phyloP scores from a whole-genome alignment of 768 basidiomycete genomes.

The Lactarius hengduanensis region DNA sequence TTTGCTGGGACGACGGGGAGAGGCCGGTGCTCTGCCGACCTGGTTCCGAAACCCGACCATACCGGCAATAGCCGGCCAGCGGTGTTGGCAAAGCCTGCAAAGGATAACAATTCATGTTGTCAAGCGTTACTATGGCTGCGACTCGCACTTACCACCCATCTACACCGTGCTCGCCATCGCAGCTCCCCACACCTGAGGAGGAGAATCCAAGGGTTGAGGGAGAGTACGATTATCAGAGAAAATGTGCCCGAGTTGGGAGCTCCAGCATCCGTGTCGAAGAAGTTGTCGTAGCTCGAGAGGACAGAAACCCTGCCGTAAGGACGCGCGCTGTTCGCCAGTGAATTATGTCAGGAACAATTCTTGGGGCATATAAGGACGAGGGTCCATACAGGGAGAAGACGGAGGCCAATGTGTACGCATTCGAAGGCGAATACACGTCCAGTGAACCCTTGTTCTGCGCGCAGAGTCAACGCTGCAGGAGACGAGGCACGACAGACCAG shows the following conservation, averaged over 20 bases:
- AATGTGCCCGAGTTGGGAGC: slow-evolving; percentile 55
- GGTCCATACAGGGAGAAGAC: slow-evolving; percentile 55
- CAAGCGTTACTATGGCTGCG: not conserved
- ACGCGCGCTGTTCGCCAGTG: slow-evolving; percentile 42
- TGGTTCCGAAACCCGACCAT: slow-evolving; percentile 63
- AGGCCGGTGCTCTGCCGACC: slow-evolving; percentile 51
- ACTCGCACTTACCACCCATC: slow-evolving; percentile 43
- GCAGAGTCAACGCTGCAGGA: not conserved
- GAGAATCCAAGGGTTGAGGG: not conserved
- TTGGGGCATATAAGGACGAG: not conserved
- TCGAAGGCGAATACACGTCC: slow-evolving; percentile 59
- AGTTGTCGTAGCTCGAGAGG: slow-evolving; percentile 55
- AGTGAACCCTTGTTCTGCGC: slow-evolving; percentile 51
- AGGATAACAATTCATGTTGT: not conserved
- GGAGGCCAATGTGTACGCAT: slow-evolving; percentile 57
- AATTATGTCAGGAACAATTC: not conserved
- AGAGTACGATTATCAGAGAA: not conserved
- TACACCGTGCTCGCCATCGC: slow-evolving; percentile 39
- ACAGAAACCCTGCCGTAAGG: slow-evolving; percentile 65
- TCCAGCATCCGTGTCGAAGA: slow-evolving; percentile 50
- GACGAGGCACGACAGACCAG: not conserved
- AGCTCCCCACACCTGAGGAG: slow-evolving; percentile 46
- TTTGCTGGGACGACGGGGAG: slow-evolving; percentile 54
- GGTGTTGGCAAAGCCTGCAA: slow-evolving; percentile 59
- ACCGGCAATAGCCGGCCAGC: slow-evolving; percentile 53